Evolutionary conservation across 164 flowering plant species (phyloP).

Genomic region (Akebia trifoliata): DNA sequence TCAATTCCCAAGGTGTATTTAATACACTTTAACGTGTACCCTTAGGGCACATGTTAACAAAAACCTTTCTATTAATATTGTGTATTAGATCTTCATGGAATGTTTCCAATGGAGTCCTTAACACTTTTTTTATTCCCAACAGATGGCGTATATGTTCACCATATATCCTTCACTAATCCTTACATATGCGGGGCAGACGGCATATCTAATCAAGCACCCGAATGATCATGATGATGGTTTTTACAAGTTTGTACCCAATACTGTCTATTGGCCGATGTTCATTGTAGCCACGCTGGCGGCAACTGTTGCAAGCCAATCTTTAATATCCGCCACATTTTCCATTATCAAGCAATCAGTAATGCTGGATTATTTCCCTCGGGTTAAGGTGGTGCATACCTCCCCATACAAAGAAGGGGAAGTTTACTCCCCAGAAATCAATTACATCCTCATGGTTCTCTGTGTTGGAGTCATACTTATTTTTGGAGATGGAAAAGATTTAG

Average conservation of each 20-base stretch:
- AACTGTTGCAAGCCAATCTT: conserved; percentile 79
- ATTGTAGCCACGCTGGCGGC: conserved; percentile 68
- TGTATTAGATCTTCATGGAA: neutral
- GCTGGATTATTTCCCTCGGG: conserved; percentile 78
- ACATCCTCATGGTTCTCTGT: conserved; percentile 77
- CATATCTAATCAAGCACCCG: conserved; percentile 71
- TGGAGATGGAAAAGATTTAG: conserved; percentile 74
- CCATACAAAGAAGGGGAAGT: conserved; percentile 69
- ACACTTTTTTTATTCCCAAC: conserved; percentile 14
- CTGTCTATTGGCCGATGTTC: conserved; percentile 77
- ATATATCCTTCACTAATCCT: conserved; percentile 80
- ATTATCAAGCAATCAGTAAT: conserved; percentile 86
- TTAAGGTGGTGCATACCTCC: conserved; percentile 82
- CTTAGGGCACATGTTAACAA: no score
- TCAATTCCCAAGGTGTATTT: no score
- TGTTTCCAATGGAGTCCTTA: conserved; percentile 6
- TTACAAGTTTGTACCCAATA: conserved; percentile 66
- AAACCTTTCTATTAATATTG: no score
- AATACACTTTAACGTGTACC: no score
- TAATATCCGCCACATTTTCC: conserved; percentile 87
- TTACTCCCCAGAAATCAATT: conserved; percentile 82
- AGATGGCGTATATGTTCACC: conserved; percentile 70
- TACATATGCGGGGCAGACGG: conserved; percentile 89
- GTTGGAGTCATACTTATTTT: conserved; percentile 69
- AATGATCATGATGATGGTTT: conserved; percentile 70